Evolutionary conservation across 192 early-diverging fungal species (phyloP).

Genomic region (Linnemannia exigua): DNA sequence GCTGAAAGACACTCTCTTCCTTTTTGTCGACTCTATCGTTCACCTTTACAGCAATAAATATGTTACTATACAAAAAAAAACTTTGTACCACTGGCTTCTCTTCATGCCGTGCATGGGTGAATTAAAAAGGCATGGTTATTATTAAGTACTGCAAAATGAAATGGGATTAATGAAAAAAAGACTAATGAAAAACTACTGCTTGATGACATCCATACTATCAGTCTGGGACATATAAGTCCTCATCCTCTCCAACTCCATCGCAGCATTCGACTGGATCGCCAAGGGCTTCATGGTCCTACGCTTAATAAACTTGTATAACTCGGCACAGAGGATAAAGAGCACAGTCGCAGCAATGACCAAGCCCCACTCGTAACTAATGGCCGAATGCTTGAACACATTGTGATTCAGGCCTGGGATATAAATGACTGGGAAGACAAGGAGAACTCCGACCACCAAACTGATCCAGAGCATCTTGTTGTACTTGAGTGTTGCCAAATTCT

Average conservation of each 20-base stretch:
- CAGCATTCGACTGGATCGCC: neutral
- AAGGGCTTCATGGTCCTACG: slow-evolving; percentile 21
- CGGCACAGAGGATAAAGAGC: slow-evolving; percentile 26
- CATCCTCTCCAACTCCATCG: slow-evolving; percentile 22
- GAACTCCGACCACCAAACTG: slow-evolving; percentile 63
- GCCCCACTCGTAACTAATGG: slow-evolving; percentile 23
- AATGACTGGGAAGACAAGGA: slow-evolving; percentile 44
- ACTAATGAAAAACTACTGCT: neutral
- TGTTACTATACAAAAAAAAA: no score
- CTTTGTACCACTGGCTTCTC: no score
- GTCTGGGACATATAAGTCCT: slow-evolving; percentile 23
- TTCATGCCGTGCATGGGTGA: neutral
- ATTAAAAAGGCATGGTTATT: neutral
- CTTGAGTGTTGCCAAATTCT: slow-evolving; percentile 6
- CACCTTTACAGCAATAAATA: no score
- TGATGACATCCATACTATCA: neutral
- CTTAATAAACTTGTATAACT: slow-evolving; percentile 27
- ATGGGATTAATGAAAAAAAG: neutral
- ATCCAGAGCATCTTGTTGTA: slow-evolving; percentile 54
- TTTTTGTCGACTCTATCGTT: neutral
- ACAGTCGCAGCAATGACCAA: slow-evolving; percentile 9
- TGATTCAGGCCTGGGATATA: slow-evolving; percentile 46
- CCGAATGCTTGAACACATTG: slow-evolving; percentile 35
- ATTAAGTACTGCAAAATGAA: neutral
- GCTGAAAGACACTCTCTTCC: neutral